phyloP scores from a whole-genome alignment of 2,329 filamentous ascomycete species.

The Beauveria varroae region DNA sequence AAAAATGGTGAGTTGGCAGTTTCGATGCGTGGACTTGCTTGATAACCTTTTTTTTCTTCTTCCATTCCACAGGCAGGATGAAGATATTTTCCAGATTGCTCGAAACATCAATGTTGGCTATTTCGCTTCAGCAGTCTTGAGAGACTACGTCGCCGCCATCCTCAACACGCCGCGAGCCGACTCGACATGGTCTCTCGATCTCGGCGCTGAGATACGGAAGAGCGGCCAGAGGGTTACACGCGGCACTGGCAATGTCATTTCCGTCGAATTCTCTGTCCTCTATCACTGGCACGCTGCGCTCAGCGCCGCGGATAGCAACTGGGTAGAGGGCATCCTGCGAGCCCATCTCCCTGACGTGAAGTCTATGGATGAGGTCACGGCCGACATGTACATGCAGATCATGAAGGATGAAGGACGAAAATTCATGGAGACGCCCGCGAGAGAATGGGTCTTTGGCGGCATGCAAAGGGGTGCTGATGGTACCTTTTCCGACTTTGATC shows the following conservation, averaged over 20 bases:
- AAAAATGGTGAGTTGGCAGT: too few relatives aligned
- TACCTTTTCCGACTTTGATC: background rate
- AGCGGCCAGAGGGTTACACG: background rate
- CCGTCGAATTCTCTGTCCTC: background rate
- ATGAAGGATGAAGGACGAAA: background rate
- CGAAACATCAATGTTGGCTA: constrained; percentile 43
- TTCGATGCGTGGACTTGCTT: too few relatives aligned
- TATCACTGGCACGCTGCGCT: background rate
- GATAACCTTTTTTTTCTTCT: too few relatives aligned
- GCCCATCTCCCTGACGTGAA: background rate
- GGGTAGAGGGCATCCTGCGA: background rate
- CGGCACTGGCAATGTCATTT: background rate
- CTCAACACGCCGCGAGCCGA: constrained; percentile 29
- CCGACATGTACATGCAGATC: background rate
- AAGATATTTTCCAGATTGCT: constrained; percentile 31
- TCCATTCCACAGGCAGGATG: constrained; percentile 14
- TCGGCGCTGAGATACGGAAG: background rate
- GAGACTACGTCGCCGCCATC: constrained; percentile 47
- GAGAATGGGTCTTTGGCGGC: background rate
- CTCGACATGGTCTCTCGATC: constrained; percentile 25
- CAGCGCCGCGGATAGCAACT: background rate
- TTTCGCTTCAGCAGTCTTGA: constrained; percentile 44
- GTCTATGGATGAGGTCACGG: background rate
- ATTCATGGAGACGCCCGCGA: background rate
- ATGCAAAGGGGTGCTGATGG: background rate